A percentile compares a stretch with the other conserved stretches of the same genome.
Conservation (phyloP, 495 filamentous ascomycete species). For the Venustampulla echinocandica region DNA sequence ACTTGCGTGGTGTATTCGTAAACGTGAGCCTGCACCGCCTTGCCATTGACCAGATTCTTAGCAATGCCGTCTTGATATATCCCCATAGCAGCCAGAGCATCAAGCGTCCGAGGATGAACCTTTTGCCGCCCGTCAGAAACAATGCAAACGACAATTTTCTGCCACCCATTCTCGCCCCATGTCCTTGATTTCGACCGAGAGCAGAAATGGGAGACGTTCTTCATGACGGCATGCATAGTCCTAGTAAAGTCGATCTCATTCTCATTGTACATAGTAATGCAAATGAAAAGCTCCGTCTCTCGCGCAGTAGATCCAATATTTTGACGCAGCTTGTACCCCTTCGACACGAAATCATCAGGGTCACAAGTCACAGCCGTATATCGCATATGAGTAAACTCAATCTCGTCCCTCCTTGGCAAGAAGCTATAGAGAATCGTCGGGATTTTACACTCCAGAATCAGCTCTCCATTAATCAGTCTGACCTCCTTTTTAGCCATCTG, state of each 20-base stretch:
- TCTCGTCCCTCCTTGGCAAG: conserved; percentile 79
- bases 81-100: conserved; percentile 93
- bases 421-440: conserved; percentile 96
- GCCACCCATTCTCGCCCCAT: conserved; percentile 96
- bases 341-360: conserved; percentile 82
- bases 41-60: conserved; percentile 93
- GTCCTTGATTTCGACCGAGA: conserved; percentile 84
- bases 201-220: conserved; percentile 94
- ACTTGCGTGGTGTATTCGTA: conserved; percentile 99
- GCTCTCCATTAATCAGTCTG: conserved; percentile 88
- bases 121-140: conserved; percentile 91
- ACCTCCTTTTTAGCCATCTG: conserved; percentile 94
- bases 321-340: conserved; percentile 92
- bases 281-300: conserved; percentile 98
- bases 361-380: conserved; percentile 99
- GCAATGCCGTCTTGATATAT: conserved; percentile 99
- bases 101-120: conserved; percentile 86
- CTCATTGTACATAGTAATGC: conserved; percentile 99
- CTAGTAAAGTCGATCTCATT: conserved; percentile 92
- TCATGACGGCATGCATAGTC: conserved; percentile 98
- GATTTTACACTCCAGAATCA: conserved; percentile 98
- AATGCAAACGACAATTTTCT: conserved; percentile 98
- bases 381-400: conserved; percentile 99
- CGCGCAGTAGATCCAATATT: conserved; percentile 76
- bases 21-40: conserved; percentile 77